A percentile compares a stretch with the other conserved stretches of the same genome.
Conservation (phyloP, 1,284 basidiomycete genomes). For the Cystobasidium slooffiae region DNA sequence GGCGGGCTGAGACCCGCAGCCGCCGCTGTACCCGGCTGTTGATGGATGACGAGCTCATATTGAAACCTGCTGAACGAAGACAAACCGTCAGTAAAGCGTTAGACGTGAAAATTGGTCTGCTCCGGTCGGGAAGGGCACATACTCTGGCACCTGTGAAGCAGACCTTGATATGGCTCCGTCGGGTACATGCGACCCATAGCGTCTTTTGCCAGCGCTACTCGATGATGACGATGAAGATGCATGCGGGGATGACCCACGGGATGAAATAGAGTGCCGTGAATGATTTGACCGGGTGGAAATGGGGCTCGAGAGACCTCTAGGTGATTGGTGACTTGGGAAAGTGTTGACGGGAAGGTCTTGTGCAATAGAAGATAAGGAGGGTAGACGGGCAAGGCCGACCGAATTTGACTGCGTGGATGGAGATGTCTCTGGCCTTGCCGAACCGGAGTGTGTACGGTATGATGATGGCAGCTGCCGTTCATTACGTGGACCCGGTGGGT, state of each 20-base stretch:
- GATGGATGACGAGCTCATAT: slow-evolving; percentile 36
- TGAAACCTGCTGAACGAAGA: slow-evolving; percentile 9
- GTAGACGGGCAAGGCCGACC: neutral
- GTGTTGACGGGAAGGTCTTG: slow-evolving; percentile 15
- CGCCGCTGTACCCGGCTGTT: slow-evolving; percentile 38
- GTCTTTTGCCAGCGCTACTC: slow-evolving; percentile 11
- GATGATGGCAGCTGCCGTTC: neutral
- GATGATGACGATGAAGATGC: slow-evolving; percentile 35
- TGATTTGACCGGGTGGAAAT: neutral
- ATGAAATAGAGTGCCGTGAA: slow-evolving; percentile 17
- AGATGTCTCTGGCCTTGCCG: neutral
- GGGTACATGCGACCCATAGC: slow-evolving; percentile 5
- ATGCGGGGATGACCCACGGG: slow-evolving; percentile 34
- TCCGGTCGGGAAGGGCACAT: neutral
- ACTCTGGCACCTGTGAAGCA: slow-evolving; percentile 32
- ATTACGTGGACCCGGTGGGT: neutral
- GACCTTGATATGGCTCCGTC: neutral
- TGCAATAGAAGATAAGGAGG: slow-evolving; percentile 11
- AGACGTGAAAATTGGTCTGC: neutral
- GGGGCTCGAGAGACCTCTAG: slow-evolving; percentile 5
- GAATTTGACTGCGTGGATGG: neutral
- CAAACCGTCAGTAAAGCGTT: neutral
- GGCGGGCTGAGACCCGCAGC: slow-evolving; percentile 42
- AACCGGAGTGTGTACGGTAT: neutral
- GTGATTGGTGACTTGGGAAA: neutral